Conservation (phyloP, 2,329 filamentous ascomycete species). For the Fusarium praegraminearum region DNA sequence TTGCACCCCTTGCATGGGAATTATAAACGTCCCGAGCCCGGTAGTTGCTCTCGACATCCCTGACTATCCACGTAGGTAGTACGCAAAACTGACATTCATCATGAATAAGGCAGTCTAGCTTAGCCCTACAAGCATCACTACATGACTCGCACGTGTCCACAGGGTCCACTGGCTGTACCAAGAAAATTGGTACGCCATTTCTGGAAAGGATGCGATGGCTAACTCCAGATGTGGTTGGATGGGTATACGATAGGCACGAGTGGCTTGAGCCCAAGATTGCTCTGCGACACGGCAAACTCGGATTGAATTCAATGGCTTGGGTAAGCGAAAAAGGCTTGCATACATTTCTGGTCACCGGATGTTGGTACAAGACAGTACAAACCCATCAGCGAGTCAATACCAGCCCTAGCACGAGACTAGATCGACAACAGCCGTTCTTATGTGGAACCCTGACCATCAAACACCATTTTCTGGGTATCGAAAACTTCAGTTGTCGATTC, state of each 20-base stretch:
- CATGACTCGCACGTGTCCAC: constrained; percentile 1
- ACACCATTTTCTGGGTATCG: background rate
- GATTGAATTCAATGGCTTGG: background rate
- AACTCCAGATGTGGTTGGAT: background rate
- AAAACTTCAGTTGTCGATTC: background rate
- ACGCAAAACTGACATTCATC: background rate
- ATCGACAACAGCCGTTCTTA: constrained; percentile 8
- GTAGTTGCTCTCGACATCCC: background rate
- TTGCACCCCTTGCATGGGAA: background rate
- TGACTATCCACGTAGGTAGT: background rate
- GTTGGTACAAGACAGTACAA: background rate
- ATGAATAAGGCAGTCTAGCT: background rate
- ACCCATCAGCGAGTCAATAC: constrained; percentile 1
- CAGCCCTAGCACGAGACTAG: constrained; percentile 3
- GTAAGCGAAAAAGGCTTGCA: background rate
- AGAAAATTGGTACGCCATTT: background rate
- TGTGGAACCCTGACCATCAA: background rate
- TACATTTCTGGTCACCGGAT: background rate
- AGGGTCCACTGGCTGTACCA: background rate
- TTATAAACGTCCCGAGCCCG: background rate
- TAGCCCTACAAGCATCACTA: constrained; percentile 1
- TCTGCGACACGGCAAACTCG: background rate
- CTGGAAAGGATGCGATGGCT: background rate
- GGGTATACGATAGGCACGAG: background rate
- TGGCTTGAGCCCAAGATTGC: background rate